Evolutionary conservation across 306 rosid species (phyloP).

Genomic region (Fagus sylvatica): DNA sequence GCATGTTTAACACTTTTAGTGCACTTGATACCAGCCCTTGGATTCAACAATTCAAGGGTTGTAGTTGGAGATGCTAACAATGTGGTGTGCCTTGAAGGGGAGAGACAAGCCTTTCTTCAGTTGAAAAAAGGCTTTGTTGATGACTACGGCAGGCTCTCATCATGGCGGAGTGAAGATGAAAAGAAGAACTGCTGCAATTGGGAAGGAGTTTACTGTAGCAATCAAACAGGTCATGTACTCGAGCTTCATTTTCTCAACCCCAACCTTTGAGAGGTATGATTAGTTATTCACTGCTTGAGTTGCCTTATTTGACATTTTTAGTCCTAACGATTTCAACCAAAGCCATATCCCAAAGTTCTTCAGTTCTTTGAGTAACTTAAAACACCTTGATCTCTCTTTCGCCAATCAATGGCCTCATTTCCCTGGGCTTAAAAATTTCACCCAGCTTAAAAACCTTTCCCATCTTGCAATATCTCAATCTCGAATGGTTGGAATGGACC

Average conservation of each 20-base stretch:
- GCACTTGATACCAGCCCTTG: no score
- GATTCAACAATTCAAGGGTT: no score
- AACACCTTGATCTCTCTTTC: background rate
- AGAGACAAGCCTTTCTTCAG: no score
- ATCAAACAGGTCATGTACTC: conserved; percentile 12
- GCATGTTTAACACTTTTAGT: no score
- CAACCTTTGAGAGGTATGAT: background rate
- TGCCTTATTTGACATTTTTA: background rate
- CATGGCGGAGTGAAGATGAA: no score
- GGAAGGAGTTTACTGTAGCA: conserved; percentile 5
- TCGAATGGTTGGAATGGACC: no score
- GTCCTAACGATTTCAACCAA: background rate
- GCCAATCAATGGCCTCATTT: background rate
- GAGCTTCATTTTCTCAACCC: background rate
- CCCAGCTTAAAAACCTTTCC: background rate
- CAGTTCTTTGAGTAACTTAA: background rate
- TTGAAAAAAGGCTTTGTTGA: no score
- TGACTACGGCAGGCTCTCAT: no score
- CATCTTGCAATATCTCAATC: background rate
- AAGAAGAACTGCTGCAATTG: conserved; percentile 15
- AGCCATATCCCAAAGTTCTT: background rate
- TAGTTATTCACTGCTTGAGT: background rate
- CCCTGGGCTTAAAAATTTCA: background rate
- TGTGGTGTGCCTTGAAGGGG: no score
- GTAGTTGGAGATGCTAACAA: no score